Base-by-base conservation (phyloP, 352 stramenopile species). In the Pythium rhizo-oryzae region DNA sequence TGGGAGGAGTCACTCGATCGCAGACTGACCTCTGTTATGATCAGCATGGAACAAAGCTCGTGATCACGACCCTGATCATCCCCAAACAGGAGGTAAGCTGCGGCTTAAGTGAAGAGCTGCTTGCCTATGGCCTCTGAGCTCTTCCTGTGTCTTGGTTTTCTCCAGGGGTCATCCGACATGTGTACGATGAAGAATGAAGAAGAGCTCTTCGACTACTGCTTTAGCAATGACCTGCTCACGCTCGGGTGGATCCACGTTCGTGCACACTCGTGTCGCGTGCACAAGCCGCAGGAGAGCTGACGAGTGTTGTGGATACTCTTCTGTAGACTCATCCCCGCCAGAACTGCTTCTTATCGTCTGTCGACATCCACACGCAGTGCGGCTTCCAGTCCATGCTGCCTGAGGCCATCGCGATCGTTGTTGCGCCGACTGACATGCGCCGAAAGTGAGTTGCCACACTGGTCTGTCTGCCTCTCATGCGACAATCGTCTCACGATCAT, bases 171-270 rank as follows among this genome's bases (percentile, higher is more conserved):
- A 9, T 91, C 86, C 19, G 87, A 97, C 60, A 95, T 89, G 75
- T 93, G 84, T 46, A 83, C 75, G 13, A 96, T 96, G 84, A 96
- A 80, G 21, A 90, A 96, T 62, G 90, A 96, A 72, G 84, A 93
- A 69, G 89, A 96, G 50, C 72, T 97, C 12, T 96, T 94, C 51
- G 87, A 92, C 52, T 97, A 89, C 59, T 96, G 90, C 67, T 92
- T 95, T 50, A 77, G 71, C 55, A 82, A 94, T 52, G 89, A 96
- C 35, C 70, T 97, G 43, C 78, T 97, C n/a, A 96, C 84, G 18
- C 81, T 96, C n/a, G 91, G 91, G 18, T 97, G 91, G 91, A 96
- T 97, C 69, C 91, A 97, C 75, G n/a, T n/a, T n/a, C n/a, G n/a
- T n/a, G n/a, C n/a, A n/a, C n/a, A n/a, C n/a, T n/a, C n/a, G n/a